Percentiles rank a stretch among this genome's conserved stretches.
Evolutionary conservation across 108 stramenopile species (phyloP).

Genomic region (Ochromonas danica): DNA sequence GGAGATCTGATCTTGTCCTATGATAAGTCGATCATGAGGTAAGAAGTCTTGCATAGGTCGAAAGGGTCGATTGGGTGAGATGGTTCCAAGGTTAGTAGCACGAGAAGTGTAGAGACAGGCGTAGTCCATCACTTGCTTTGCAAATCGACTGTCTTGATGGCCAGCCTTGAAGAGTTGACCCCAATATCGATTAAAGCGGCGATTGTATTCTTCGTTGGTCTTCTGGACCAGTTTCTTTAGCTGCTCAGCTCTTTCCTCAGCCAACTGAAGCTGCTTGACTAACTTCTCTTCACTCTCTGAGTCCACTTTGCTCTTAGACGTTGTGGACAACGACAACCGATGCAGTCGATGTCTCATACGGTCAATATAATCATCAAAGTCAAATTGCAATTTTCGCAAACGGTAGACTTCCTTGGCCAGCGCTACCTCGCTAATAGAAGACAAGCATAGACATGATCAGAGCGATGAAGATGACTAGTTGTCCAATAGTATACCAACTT

Average conservation of each 20-base stretch:
- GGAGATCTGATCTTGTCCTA: too few species aligned
- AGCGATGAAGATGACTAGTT: too few species aligned
- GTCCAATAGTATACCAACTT: too few species aligned
- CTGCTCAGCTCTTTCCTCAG: background rate
- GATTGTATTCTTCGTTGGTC: conserved; percentile 24
- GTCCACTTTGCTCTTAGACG: background rate
- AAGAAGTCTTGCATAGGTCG: background rate
- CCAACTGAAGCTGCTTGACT: conserved; percentile 44
- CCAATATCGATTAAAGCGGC: conserved; percentile 48
- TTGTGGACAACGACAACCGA: background rate
- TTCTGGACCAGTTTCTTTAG: background rate
- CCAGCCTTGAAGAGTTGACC: conserved; percentile 73
- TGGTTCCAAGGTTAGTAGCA: conserved; percentile 71
- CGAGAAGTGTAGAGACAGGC: conserved; percentile 86
- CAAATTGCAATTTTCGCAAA: conserved; percentile 47
- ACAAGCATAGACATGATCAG: background rate
- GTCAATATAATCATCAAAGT: conserved; percentile 41
- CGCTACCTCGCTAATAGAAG: background rate
- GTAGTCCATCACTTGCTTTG: conserved; percentile 75
- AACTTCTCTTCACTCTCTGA: background rate
- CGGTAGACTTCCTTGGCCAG: conserved; percentile 33
- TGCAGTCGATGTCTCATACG: conserved; percentile 39
- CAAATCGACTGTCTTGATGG: conserved; percentile 89
- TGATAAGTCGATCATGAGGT: background rate
- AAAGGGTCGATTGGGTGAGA: conserved; percentile 12